Evolutionary conservation across 1,284 basidiomycete species (phyloP), one percentile per base, ranked within the genome.

Genomic region (Boletus semigastroideus): DNA sequence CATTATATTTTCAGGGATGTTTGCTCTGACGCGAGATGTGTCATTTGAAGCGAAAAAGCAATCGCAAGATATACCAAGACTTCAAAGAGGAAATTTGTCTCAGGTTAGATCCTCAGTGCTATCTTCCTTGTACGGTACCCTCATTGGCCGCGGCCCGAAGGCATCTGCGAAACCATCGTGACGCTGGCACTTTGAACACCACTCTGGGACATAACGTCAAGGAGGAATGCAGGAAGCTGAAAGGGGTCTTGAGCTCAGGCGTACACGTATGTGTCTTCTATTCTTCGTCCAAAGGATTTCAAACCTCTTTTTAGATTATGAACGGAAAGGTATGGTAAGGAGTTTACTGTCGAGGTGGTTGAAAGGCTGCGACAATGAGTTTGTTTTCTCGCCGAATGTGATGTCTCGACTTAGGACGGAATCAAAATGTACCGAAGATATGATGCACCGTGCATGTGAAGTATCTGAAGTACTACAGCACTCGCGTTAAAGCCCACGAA

Each of bases 71-170:
- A 30, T 91, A 90, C 59, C 71, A 81, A 8, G 86, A 92, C 45
- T 90, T 89, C 68, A 84, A 80, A 59, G 86, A 89, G 66, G 88
- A 90, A 62, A 67, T 77, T 0, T 90, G 87, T 62, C 69, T 90
- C 44, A 75, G 83, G 86, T 86, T 52, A 46, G 66, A 20, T 31
- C 5, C 14, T 17, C 36, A 3, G 6, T 6, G 0, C 14, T 5
- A 6, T 13, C 14, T 20, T 4, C 4, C 22, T 19, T 27, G 25
- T 19, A 10, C 5, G 1, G 10, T 22, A 31, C 14, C 33, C 28
- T 45, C 22, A 13, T 36, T 48, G 34, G 53, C 42, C 7, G n/a
- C 13, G 13, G 3, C 9, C 4, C 19, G 4, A 61, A 83, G 81
- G 44, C 83, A 84, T 59, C 65, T 84, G 49, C 80, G 79, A 54